A percentile compares a stretch with the other conserved stretches of the same genome.
Conservation (phyloP, 129 eudicot genomes). For the Centaurea solstitialis region DNA sequence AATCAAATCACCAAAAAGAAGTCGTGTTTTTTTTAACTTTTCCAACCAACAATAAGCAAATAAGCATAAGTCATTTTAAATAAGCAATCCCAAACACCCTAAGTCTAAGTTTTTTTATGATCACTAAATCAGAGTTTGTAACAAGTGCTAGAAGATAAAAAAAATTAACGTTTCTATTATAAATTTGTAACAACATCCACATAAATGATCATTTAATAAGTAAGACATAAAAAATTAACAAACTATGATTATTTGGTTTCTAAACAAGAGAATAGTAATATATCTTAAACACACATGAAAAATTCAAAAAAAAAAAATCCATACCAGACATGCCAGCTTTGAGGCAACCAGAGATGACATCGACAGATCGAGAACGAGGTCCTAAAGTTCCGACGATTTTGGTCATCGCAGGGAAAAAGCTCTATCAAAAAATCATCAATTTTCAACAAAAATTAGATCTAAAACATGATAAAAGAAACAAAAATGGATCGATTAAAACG, state of each 20-base stretch:
- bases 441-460: not conserved
- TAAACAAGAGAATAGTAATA: not conserved
- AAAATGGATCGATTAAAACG: not conserved
- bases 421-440: constrained; percentile 30
- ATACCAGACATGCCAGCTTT: constrained; percentile 82
- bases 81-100: no score
- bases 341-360: constrained; percentile 66
- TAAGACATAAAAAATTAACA: not conserved
- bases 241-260: not conserved
- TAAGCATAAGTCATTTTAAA: no score
- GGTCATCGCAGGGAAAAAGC: constrained; percentile 85
- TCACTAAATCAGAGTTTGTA: no score
- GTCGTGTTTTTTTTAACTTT: not conserved
- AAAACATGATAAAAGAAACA: not conserved
- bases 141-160: no score
- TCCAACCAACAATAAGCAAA: no score
- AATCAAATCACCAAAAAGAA: not conserved
- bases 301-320: not conserved
- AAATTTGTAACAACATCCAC: no score
- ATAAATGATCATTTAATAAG: not conserved
- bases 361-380: constrained; percentile 73
- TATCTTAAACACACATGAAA: not conserved
- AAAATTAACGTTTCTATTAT: no score
- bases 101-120: no score
- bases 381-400: constrained; percentile 93